These are phyloP conservation scores for Eucalyptus cloeziana DNA, from an alignment of 345 rosid species.

Conservation along the genomic window DNA sequence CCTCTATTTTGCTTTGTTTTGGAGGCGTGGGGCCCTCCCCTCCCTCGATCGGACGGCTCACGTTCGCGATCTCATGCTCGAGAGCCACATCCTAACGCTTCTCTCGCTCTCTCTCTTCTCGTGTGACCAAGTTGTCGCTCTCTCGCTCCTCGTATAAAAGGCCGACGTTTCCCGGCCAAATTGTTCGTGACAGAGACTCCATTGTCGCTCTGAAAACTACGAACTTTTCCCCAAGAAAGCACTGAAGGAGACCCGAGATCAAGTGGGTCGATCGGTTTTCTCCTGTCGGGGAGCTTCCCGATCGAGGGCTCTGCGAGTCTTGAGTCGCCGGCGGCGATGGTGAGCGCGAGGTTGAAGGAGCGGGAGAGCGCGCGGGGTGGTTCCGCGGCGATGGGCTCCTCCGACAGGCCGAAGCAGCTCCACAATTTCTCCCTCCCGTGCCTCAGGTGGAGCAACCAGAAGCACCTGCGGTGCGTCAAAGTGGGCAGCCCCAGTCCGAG, in stretches of 20 bases:
- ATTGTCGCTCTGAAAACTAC: background rate
- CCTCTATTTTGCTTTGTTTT: background rate
- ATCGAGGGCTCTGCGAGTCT: background rate
- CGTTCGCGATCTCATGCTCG: background rate
- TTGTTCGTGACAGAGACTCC: background rate
- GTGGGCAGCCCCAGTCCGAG: background rate
- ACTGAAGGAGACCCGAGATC: background rate
- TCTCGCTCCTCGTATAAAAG: background rate
- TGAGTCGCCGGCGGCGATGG: background rate
- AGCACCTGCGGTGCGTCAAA: constrained; percentile 30
- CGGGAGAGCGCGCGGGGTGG: background rate
- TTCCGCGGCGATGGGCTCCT: constrained; percentile 15
- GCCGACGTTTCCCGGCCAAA: background rate
- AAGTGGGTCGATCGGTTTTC: background rate
- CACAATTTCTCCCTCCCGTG: constrained; percentile 39
- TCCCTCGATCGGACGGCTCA: background rate
- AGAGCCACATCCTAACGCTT: background rate
- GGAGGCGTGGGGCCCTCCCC: background rate
- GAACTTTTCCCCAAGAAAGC: background rate
- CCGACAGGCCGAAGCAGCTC: constrained; percentile 37
- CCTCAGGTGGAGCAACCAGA: constrained; percentile 46
- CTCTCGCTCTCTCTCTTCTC: background rate
- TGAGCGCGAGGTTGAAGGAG: background rate
- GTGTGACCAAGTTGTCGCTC: background rate
- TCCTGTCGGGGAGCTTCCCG: background rate